A percentile compares a stretch with the other conserved stretches of the same genome.
phyloP scores from a whole-genome alignment of 2,329 filamentous ascomycete species.

The Calonectria pauciramosa region DNA sequence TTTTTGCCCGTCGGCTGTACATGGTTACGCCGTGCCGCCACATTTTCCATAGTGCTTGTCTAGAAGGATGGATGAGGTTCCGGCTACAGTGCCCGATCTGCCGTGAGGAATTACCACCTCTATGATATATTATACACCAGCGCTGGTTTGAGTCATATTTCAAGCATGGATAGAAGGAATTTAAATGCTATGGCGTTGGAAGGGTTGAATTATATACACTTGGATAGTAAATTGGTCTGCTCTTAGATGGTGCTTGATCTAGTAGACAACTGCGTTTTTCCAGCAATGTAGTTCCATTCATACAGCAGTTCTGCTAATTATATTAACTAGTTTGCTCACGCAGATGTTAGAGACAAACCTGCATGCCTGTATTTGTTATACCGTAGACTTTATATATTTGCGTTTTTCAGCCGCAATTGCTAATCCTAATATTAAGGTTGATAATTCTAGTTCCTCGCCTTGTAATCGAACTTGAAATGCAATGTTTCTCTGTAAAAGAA shows the following conservation, averaged over 20 bases:
- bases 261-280: background rate
- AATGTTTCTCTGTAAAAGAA: background rate
- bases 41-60: slow-evolving; percentile 91
- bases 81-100: slow-evolving; percentile 95
- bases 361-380: background rate
- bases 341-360: background rate
- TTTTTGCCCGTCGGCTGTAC: slow-evolving; percentile 85
- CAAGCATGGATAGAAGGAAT: background rate
- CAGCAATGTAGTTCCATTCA: background rate
- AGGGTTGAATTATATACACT: background rate
- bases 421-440: background rate
- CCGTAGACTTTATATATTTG: background rate
- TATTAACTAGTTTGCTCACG: background rate
- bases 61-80: slow-evolving; percentile 97
- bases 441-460: background rate
- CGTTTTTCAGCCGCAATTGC: background rate
- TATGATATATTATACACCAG: slow-evolving; percentile 63
- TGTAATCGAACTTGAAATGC: background rate
- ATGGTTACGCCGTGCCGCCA: slow-evolving; percentile 99
- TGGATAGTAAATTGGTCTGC: background rate
- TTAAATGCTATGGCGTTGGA: slow-evolving; percentile 8
- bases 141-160: background rate
- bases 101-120: slow-evolving; percentile 86
- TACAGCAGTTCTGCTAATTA: background rate
- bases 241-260: background rate